A percentile compares a stretch with the other conserved stretches of the same genome.
These are phyloP conservation scores for Penicillium bovifimosum DNA, from an alignment of 495 filamentous ascomycete species.

Conservation along the genomic window DNA sequence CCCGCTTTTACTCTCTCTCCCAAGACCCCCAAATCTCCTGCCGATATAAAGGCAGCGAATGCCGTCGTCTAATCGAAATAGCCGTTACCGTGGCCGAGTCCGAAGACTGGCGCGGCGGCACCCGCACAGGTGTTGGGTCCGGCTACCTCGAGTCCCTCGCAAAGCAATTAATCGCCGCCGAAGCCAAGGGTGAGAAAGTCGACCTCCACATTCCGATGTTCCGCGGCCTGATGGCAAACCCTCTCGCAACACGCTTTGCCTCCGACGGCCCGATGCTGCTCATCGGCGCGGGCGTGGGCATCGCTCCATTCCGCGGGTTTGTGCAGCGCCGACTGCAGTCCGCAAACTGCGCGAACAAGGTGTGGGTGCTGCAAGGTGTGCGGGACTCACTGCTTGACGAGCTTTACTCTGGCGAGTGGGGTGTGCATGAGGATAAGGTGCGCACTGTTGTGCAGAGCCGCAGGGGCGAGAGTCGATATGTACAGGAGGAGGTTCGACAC, in stretches of 20 bases:
- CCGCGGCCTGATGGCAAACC: slow-evolving; percentile 97
- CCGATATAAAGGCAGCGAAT: slow-evolving; percentile 56
- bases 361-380: slow-evolving; percentile 98
- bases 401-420: slow-evolving; percentile 94
- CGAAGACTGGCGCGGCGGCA: slow-evolving; percentile 66
- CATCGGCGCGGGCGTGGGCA: slow-evolving; percentile 92
- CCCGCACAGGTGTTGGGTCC: slow-evolving; percentile 65
- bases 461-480: slow-evolving; percentile 68
- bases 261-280: slow-evolving; percentile 95
- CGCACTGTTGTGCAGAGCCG: slow-evolving; percentile 91
- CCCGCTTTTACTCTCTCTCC: slow-evolving; percentile 94
- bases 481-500: slow-evolving; percentile 77
- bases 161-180: slow-evolving; percentile 57
- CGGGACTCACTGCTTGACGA: slow-evolving; percentile 90
- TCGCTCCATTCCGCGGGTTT: slow-evolving; percentile 95
- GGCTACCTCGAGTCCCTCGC: slow-evolving; percentile 86
- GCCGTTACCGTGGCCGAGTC: slow-evolving; percentile 92
- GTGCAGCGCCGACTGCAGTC: slow-evolving; percentile 91
- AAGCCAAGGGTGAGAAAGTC: slow-evolving; percentile 45
- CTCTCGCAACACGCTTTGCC: slow-evolving; percentile 80
- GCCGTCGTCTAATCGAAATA: slow-evolving; percentile 83
- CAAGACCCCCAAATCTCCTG: slow-evolving; percentile 88
- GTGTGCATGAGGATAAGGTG: slow-evolving; percentile 85
- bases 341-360: slow-evolving; percentile 97
- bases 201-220: slow-evolving; percentile 88